Base-by-base conservation (phyloP, 2,329 filamentous ascomycete species). In the Fusarium sacchari region DNA sequence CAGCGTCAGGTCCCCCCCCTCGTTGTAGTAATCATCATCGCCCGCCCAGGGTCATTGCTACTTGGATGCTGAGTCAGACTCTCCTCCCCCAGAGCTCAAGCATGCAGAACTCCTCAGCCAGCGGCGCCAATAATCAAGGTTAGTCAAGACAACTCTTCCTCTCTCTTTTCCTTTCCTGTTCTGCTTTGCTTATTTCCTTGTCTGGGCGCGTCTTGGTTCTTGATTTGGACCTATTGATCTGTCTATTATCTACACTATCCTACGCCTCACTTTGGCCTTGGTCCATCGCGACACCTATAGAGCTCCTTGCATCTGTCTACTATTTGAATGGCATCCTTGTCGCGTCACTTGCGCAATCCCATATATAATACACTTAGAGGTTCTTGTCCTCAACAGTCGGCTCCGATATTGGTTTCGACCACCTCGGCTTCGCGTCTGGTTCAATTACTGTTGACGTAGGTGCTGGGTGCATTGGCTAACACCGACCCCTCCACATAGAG, bases 41-140 rank as follows among this genome's bases (percentile, higher is more conserved):
- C 73, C 69, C 72, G 76, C 73, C 69, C 64, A 65, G 69, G 60
- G 62, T 63, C 63, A 73, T 68, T 75, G 69, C 70, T 79, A 77
- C 77, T 75, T 77, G 75, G 72, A 75, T 81, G 80, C 80, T 81
- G 80, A 81, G 78, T 81, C 78, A 81, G 80, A 80, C 73, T 75
- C 72, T 74, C 67, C 64, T 71, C 60, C 64, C 73, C 69, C 72
- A 72, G 71, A 79, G 73, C 73, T 74, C 72, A 75, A 79, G 76
- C 77, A 80, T 80, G 79, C 77, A 78, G 77, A 75, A 79, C 72
- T 78, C 79, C 73, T 80, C 79, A 71, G 76, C 76, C 74, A 79
- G 69, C 78, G 76, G 79, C 77, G 77, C 79, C 75, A 79, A 75
- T 64, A 80, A 72, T 73, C 79, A 79, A 80, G 79, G 79, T 80